Evolutionary conservation across 805 yeast genomes (phyloP).

Genomic region (Metschnikowia cubensis): DNA sequence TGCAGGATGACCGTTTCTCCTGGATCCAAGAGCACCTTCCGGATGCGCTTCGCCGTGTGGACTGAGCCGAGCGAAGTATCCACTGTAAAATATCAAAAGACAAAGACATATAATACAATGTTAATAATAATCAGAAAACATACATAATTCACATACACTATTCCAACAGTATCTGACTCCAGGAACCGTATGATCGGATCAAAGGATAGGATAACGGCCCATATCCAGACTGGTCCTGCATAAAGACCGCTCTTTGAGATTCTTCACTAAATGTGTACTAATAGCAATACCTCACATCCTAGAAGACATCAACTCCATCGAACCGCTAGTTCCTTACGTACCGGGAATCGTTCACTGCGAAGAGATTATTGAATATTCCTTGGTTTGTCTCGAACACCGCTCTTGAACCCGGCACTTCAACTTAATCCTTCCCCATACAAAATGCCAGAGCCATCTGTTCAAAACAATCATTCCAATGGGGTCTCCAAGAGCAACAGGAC

Average conservation of each 20-base stretch:
- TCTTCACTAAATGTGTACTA: constrained; percentile 1
- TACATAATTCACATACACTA: neutral
- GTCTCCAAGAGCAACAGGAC: neutral
- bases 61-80: neutral
- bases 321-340: neutral
- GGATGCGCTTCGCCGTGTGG: neutral
- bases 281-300: constrained; percentile 2
- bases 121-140: neutral
- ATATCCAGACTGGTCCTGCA: neutral
- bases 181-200: too few species aligned
- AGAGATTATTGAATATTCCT: neutral
- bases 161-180: too few species aligned
- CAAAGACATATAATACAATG: neutral
- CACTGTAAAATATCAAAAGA: neutral
- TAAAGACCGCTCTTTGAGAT: neutral
- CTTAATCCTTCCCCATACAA: neutral
- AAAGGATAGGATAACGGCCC: too few species aligned
- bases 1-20: constrained; percentile 17
- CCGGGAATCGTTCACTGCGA: neutral
- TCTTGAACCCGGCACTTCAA: neutral
- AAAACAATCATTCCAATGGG: constrained; percentile 1
- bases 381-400: neutral
- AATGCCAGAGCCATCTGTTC: constrained; percentile 4
- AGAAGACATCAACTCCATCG: neutral
- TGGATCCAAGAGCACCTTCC: constrained; percentile 27